These are phyloP conservation scores for Aphelidium insulamus DNA, from an alignment of 371 early-diverging fungal genomes.

Conservation along the genomic window DNA sequence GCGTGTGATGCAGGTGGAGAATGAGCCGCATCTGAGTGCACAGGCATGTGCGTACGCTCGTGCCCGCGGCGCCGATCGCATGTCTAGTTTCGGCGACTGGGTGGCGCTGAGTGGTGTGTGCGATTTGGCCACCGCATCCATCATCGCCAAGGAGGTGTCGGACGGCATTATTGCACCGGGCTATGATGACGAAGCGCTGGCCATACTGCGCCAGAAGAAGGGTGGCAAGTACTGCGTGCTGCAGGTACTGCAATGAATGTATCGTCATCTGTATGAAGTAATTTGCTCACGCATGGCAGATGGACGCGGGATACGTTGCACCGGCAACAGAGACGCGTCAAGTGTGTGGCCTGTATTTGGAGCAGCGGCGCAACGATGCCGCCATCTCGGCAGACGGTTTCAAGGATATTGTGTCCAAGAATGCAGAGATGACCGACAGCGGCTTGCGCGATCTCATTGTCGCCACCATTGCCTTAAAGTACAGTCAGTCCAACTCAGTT, in stretches of 20 bases:
- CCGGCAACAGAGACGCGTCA: slow-evolving; percentile 60
- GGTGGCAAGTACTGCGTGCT: slow-evolving; percentile 87
- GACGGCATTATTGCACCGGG: slow-evolving; percentile 93
- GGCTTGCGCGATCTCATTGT: slow-evolving; percentile 72
- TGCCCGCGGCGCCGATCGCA: slow-evolving; percentile 86
- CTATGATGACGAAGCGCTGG: slow-evolving; percentile 68
- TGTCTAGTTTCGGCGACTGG: slow-evolving; percentile 96
- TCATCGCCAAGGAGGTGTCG: slow-evolving; percentile 84
- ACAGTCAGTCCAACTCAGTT: slow-evolving; percentile 94
- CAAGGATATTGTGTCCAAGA: slow-evolving; percentile 58
- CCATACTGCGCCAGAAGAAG: slow-evolving; percentile 78
- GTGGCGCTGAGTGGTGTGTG: slow-evolving; percentile 71
- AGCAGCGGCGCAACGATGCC: slow-evolving; percentile 73
- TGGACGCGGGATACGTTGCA: slow-evolving; percentile 78
- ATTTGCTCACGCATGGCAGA: slow-evolving; percentile 11
- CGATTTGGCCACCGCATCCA: slow-evolving; percentile 79
- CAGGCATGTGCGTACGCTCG: slow-evolving; percentile 67
- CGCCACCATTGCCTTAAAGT: slow-evolving; percentile 89
- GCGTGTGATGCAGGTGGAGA: slow-evolving; percentile 79
- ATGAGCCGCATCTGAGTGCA: slow-evolving; percentile 42
- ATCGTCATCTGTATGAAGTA: background rate
- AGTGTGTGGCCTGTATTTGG: slow-evolving; percentile 74
- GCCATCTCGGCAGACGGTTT: slow-evolving; percentile 49
- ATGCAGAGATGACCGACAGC: slow-evolving; percentile 36
- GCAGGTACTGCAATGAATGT: slow-evolving; percentile 11